Evolutionary conservation across 331 rosid species (phyloP), one percentile per base, ranked within the genome.

Genomic region (Quercus tomentella): DNA sequence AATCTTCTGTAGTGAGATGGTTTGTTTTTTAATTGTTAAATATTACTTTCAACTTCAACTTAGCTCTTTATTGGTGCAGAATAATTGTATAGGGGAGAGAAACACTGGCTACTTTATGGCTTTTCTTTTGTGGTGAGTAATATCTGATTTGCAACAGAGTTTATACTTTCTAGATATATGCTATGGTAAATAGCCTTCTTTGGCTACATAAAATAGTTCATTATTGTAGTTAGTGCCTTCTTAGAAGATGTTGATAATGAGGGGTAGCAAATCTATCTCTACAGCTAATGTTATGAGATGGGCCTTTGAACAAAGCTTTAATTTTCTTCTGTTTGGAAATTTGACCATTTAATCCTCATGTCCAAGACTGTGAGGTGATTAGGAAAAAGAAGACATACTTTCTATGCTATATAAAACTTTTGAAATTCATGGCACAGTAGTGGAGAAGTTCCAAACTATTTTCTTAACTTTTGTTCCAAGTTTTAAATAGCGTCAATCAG

Each of bases 61-160:
- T 31, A 80, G 77, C 73, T 71, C 56, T 83, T 71, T 76, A 66
- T 77, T 33, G 71, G 79, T 82, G 84, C 96, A 91, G 99, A 95
- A 95, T 88, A 95, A 91, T 84, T 95, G 98, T 84, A 95, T 95
- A 71, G 98, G 99, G 43, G 99, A 95, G 90, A 89, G 88, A 84
- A 95, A 95, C 80, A 91, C 89, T 17, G 88, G 86, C 65, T 91
- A 89, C 85, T 95, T 93, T 75, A 65, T 93, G 93, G 96, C 96
- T 49, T 95, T 95, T 85, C 97, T 95, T 88, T 83, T 91, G 82
- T 95, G 45, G 99, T 95, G 87, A 88, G 99, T 87, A 69, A 81
- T 71, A 9, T 58, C 31, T 87, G 83, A 75, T 68, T 66, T 49
- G 62, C 30, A 72, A 70, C 61, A 18, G n/a, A 66, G 7, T 66